Conservation (phyloP, 2,329 filamentous ascomycete species). For the Coleophoma eucalyptorum region DNA sequence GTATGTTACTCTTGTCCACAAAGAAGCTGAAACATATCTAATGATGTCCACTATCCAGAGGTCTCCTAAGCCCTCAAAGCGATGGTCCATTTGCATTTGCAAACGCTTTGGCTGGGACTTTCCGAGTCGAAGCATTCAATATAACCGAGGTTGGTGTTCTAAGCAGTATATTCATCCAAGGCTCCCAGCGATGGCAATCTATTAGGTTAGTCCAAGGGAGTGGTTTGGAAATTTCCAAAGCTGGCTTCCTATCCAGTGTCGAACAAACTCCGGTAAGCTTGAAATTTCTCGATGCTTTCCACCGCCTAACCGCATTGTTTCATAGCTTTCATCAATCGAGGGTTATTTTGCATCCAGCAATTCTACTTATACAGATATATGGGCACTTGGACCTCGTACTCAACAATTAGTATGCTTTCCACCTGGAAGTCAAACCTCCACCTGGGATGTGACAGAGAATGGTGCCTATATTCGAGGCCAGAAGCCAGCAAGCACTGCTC, state of each 20-base stretch:
- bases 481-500: constrained; percentile 23
- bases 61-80: constrained; percentile 19
- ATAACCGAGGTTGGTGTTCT: constrained; percentile 25
- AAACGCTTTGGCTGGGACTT: constrained; percentile 27
- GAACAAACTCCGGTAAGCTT: too few species aligned
- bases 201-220: constrained; percentile 30
- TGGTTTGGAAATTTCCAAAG: constrained; percentile 23
- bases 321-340: too few species aligned
- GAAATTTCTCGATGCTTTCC: too few species aligned
- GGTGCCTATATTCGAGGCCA: constrained; percentile 32
- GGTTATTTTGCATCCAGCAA: constrained; percentile 24
- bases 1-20: too few species aligned
- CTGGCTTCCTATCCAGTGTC: constrained; percentile 25
- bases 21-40: too few species aligned
- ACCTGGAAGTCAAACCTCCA: constrained; percentile 30
- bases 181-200: constrained; percentile 36
- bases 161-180: constrained; percentile 33
- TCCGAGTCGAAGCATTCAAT: constrained; percentile 34
- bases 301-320: too few species aligned
- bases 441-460: constrained; percentile 28
- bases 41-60: too few species aligned
- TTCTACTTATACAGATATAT: constrained; percentile 29
- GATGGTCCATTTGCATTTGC: constrained; percentile 26
- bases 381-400: constrained; percentile 32
- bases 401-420: constrained; percentile 32